phyloP scores from a whole-genome alignment of 2,329 filamentous ascomycete species.

The Madurella mycetomatis region DNA sequence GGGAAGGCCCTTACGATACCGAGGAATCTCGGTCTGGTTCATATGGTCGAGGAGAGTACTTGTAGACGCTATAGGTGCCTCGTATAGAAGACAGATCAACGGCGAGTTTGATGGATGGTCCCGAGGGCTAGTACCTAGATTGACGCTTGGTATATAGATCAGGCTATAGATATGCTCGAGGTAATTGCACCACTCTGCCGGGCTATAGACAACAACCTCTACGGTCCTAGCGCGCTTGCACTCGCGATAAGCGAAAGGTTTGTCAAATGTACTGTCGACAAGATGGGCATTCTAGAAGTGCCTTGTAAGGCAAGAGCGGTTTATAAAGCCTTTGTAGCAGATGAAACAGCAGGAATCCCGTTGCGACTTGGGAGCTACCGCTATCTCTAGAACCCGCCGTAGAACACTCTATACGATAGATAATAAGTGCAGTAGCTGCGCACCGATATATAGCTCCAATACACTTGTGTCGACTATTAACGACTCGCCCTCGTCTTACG shows the following conservation, averaged over 20 bases:
- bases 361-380: conserved; percentile 8
- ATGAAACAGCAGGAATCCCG: conserved; percentile 5
- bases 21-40: conserved; percentile 12
- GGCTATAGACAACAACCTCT: conserved; percentile 9
- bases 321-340: conserved; percentile 7
- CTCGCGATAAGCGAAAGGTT: conserved; percentile 11
- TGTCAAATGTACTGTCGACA: conserved; percentile 10
- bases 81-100: conserved; percentile 10
- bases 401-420: conserved; percentile 2
- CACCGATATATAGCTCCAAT: conserved; percentile 8
- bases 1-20: conserved; percentile 7
- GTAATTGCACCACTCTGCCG: conserved; percentile 9
- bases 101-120: conserved; percentile 6
- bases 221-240: conserved; percentile 5
- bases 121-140: conserved; percentile 9
- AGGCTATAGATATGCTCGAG: conserved; percentile 13
- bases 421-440: conserved; percentile 8
- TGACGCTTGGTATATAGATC: conserved; percentile 11
- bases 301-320: conserved; percentile 6
- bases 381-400: conserved; percentile 1
- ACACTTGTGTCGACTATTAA: conserved; percentile 1
- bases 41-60: conserved; percentile 13
- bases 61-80: conserved; percentile 9
- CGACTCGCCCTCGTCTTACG: background rate
- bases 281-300: conserved; percentile 11